phyloP scores from a whole-genome alignment of 495 filamentous ascomycete genomes.

The Opeltia flavorubescens region DNA sequence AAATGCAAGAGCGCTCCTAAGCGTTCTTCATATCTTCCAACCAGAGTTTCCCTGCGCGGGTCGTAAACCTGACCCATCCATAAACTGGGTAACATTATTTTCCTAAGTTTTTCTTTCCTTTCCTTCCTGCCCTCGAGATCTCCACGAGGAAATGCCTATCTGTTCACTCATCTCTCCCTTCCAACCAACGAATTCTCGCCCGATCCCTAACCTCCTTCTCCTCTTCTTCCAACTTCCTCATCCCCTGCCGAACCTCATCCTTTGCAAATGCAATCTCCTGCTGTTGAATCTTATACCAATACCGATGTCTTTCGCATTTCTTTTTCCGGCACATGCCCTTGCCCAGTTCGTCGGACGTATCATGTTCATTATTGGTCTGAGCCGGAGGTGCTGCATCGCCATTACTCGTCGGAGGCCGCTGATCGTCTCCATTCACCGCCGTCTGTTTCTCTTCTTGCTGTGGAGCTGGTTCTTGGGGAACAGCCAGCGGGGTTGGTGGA shows the following conservation, averaged over 20 bases:
- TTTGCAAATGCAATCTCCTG: slow-evolving; percentile 36
- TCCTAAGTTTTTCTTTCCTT: background rate
- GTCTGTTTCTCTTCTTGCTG: slow-evolving; percentile 4
- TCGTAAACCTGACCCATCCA: too few relatives aligned
- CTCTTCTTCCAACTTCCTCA: slow-evolving; percentile 30
- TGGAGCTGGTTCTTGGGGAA: slow-evolving; percentile 15
- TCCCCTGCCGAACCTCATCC: slow-evolving; percentile 25
- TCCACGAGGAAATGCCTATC: background rate
- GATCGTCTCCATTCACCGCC: background rate
- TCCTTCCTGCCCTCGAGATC: background rate
- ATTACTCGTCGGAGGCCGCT: slow-evolving; percentile 10
- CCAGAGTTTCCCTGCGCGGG: too few relatives aligned
- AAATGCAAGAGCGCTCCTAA: too few relatives aligned
- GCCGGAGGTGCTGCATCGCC: slow-evolving; percentile 19
- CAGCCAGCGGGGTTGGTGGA: slow-evolving; percentile 7
- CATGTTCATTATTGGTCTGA: slow-evolving; percentile 15
- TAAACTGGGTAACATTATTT: too few relatives aligned
- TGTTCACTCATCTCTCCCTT: slow-evolving; percentile 50
- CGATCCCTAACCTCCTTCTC: slow-evolving; percentile 32
- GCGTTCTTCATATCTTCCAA: too few relatives aligned
- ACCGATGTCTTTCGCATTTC: slow-evolving; percentile 36
- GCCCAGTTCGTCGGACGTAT: slow-evolving; percentile 21
- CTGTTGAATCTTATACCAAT: slow-evolving; percentile 38
- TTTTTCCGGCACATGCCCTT: slow-evolving; percentile 39
- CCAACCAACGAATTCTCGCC: slow-evolving; percentile 33